Percentiles rank a stretch among this genome's conserved stretches.
These are phyloP conservation scores for Tubosaeta brunneosetosa DNA, from an alignment of 768 basidiomycete species.

Conservation along the genomic window DNA sequence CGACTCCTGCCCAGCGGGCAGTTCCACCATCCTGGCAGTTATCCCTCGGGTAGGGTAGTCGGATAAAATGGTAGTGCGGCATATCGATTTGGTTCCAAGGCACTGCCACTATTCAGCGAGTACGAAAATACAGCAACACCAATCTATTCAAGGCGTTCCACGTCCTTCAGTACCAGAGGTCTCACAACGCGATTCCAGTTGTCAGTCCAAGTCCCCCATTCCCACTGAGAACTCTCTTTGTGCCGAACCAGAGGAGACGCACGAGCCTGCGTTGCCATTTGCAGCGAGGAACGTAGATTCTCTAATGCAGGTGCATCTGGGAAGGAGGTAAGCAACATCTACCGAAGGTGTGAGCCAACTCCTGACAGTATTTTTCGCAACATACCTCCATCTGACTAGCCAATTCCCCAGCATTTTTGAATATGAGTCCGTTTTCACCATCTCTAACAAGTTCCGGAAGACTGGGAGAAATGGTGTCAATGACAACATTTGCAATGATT, in stretches of 20 bases:
- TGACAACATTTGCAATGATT: background rate
- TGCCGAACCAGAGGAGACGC: conserved; percentile 17
- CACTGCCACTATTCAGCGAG: background rate
- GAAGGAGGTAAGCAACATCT: conserved; percentile 60
- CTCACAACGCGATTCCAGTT: conserved; percentile 74
- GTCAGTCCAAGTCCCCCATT: conserved; percentile 78
- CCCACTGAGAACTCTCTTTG: conserved; percentile 34
- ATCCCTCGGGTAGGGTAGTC: background rate
- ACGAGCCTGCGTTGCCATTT: conserved; percentile 26
- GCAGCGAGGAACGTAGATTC: conserved; percentile 49
- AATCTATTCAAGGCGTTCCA: conserved; percentile 17
- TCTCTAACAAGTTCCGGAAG: conserved; percentile 83
- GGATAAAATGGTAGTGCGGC: background rate
- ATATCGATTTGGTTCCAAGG: background rate
- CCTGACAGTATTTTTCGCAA: background rate
- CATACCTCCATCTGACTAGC: conserved; percentile 61
- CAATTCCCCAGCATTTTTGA: conserved; percentile 61
- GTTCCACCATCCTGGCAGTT: conserved; percentile 12
- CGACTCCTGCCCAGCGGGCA: background rate
- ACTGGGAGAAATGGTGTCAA: conserved; percentile 36
- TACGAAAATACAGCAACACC: background rate
- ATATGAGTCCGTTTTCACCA: conserved; percentile 79
- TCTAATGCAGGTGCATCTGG: conserved; percentile 50
- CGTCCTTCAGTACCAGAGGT: conserved; percentile 47
- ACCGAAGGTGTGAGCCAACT: conserved; percentile 1